A percentile compares a stretch with the other conserved stretches of the same genome.
Evolutionary conservation across 768 basidiomycete genomes (phyloP).

Genomic region (Auricularia sp.): DNA sequence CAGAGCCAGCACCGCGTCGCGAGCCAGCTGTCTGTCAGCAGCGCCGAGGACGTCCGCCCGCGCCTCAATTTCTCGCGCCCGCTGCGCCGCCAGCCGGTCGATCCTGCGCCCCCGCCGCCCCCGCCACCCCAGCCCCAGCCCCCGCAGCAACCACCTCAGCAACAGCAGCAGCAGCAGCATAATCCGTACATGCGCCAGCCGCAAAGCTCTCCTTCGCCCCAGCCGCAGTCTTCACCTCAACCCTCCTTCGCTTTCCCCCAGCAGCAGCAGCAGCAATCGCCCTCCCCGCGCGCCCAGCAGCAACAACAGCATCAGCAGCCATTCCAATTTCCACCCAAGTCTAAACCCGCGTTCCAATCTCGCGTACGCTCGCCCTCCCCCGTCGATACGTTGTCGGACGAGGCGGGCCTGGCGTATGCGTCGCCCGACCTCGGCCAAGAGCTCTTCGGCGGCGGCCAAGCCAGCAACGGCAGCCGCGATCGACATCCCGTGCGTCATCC

Average conservation of each 20-base stretch:
- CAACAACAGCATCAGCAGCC: not conserved
- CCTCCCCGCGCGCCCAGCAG: not conserved
- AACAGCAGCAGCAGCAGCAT: too few relatives aligned
- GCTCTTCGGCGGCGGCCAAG: not conserved
- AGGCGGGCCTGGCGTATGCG: not conserved
- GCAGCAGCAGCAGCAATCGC: not conserved
- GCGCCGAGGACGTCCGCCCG: slow-evolving; percentile 23
- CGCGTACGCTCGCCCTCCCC: too few relatives aligned
- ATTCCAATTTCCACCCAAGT: not conserved
- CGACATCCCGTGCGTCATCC: not conserved
- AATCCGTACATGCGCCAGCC: slow-evolving; percentile 4
- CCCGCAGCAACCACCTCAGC: not conserved
- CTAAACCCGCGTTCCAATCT: not conserved
- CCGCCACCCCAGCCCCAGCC: slow-evolving; percentile 14
- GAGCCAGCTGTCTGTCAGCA: not conserved
- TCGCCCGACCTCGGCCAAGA: not conserved
- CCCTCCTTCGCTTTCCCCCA: not conserved
- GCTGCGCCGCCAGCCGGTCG: slow-evolving; percentile 35
- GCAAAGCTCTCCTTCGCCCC: not conserved
- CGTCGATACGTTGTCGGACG: not conserved
- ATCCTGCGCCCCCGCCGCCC: slow-evolving; percentile 33
- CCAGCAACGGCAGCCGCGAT: not conserved
- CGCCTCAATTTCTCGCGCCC: slow-evolving; percentile 58
- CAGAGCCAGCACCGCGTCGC: not conserved
- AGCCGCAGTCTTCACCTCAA: slow-evolving; percentile 2